phyloP scores from a whole-genome alignment of 371 early-diverging fungal genomes.

The Saksenaea vasiformis region DNA sequence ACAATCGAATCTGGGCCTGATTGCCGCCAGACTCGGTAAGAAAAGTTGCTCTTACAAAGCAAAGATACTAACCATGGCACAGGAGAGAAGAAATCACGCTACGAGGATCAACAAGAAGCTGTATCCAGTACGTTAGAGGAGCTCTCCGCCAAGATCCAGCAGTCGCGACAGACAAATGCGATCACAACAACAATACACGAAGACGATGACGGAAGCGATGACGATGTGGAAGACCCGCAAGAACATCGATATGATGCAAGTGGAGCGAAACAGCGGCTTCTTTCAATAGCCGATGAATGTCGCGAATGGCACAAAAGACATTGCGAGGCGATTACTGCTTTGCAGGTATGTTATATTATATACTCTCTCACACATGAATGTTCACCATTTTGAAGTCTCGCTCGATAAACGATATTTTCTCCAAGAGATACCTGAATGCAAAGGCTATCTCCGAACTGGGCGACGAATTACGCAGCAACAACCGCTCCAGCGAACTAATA shows the following conservation, averaged over 20 bases:
- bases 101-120: conserved; percentile 20
- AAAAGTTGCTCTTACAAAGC: not conserved
- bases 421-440: not conserved
- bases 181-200: not conserved
- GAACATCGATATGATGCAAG: conserved; percentile 4
- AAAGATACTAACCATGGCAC: not conserved
- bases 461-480: not conserved
- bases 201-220: conserved; percentile 11
- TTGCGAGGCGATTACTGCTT: conserved; percentile 27
- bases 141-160: conserved; percentile 20
- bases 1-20: conserved; percentile 36
- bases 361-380: not conserved
- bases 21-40: conserved; percentile 42
- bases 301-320: conserved; percentile 9
- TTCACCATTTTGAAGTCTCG: not conserved
- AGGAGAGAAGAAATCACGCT: conserved; percentile 29
- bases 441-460: not conserved
- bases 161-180: conserved; percentile 21
- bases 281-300: conserved; percentile 8
- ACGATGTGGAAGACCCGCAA: conserved; percentile 11
- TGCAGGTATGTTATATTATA: not conserved
- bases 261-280: conserved; percentile 10
- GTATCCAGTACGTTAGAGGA: conserved; percentile 11
- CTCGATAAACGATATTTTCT: not conserved
- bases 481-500: not conserved